Evolutionary conservation across 345 rosid species (phyloP).

Genomic region (Capsella bursapastoris): DNA sequence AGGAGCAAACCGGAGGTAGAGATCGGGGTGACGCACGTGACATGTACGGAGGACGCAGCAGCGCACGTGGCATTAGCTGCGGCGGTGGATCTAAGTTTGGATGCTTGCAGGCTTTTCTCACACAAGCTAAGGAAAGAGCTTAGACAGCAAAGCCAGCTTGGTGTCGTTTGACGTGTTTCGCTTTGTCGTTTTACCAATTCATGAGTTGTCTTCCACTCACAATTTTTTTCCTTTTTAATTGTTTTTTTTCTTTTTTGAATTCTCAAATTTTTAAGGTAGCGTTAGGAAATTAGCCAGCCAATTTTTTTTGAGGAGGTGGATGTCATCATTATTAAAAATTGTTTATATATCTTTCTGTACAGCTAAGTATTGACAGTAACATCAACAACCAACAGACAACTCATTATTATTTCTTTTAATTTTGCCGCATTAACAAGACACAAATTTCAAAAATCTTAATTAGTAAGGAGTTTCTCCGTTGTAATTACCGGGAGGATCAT

Average conservation of each 20-base stretch:
- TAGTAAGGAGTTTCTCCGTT: slow-evolving; percentile 49
- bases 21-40: slow-evolving; percentile 90
- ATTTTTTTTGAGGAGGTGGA: slow-evolving; percentile 55
- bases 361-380: slow-evolving; percentile 39
- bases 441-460: neutral
- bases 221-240: neutral
- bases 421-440: neutral
- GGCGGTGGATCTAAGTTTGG: slow-evolving; percentile 95
- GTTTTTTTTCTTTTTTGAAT: neutral
- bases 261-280: slow-evolving; percentile 14
- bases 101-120: slow-evolving; percentile 83
- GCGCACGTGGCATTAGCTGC: slow-evolving; percentile 91
- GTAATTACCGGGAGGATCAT: slow-evolving; percentile 60
- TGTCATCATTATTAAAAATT: slow-evolving; percentile 36
- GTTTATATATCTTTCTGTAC: slow-evolving; percentile 34
- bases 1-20: slow-evolving; percentile 75
- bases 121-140: slow-evolving; percentile 86
- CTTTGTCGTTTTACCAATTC: slow-evolving; percentile 53
- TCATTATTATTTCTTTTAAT: neutral
- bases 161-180: slow-evolving; percentile 57
- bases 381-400: neutral
- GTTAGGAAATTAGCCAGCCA: slow-evolving; percentile 43
- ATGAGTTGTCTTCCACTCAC: slow-evolving; percentile 47
- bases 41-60: slow-evolving; percentile 97
- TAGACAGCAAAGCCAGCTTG: slow-evolving; percentile 63